A percentile compares a stretch with the other conserved stretches of the same genome.
Evolutionary conservation across 495 filamentous ascomycete species (phyloP).

Genomic region (Penicillium taxi): DNA sequence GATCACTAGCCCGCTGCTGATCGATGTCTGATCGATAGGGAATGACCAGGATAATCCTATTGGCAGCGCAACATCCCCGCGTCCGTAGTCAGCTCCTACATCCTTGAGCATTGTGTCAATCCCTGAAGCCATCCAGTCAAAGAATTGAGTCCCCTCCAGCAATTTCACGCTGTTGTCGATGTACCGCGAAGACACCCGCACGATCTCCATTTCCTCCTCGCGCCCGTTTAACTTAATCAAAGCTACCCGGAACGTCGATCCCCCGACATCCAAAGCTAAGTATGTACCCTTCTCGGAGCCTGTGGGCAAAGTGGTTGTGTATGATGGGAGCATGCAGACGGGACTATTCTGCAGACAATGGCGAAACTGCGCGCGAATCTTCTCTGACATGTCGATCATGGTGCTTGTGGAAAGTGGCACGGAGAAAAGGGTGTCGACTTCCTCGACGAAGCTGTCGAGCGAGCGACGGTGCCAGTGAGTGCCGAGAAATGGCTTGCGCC

Average conservation of each 20-base stretch:
- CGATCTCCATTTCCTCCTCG: constrained; percentile 42
- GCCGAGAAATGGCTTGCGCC: constrained; percentile 28
- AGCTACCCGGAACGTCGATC: constrained; percentile 58
- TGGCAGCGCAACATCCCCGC: constrained; percentile 32
- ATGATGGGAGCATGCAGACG: constrained; percentile 60
- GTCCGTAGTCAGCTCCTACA: constrained; percentile 32
- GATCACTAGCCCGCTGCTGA: constrained; percentile 47
- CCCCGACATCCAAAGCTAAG: constrained; percentile 58
- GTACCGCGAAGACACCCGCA: constrained; percentile 38
- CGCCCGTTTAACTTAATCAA: constrained; percentile 50
- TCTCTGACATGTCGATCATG: constrained; percentile 48
- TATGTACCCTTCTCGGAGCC: constrained; percentile 54
- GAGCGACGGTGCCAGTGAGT: constrained; percentile 37
- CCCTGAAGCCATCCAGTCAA: constrained; percentile 60
- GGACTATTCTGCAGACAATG: constrained; percentile 46
- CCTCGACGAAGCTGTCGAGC: constrained; percentile 45
- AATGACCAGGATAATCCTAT: constrained; percentile 66
- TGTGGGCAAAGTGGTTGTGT: constrained; percentile 53
- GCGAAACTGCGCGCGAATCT: constrained; percentile 52
- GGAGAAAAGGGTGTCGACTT: constrained; percentile 43
- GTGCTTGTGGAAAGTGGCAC: constrained; percentile 32
- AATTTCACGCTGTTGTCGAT: constrained; percentile 49
- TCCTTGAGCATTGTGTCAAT: constrained; percentile 48
- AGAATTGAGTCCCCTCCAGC: constrained; percentile 50
- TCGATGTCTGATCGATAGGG: constrained; percentile 57